Percentiles rank a stretch among this genome's conserved stretches.
Conservation (phyloP, 2,329 filamentous ascomycete genomes). For the Fusarium mexicanum region DNA sequence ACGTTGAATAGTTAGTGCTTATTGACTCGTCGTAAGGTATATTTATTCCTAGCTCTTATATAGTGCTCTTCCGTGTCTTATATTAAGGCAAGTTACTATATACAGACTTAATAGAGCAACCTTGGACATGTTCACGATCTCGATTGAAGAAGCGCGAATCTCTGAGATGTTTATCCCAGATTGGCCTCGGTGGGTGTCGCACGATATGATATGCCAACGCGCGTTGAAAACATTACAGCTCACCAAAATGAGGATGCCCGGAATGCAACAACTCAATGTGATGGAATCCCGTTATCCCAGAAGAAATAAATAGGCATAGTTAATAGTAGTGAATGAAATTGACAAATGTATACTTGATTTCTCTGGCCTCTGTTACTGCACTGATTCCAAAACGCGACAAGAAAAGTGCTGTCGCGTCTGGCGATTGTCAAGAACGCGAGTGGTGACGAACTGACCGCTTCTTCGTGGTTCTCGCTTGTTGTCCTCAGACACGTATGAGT, state of each 20-base stretch:
- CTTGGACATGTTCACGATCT: fast-evolving
- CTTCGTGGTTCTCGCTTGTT: neutral
- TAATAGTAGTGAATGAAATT: neutral
- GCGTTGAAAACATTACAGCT: neutral
- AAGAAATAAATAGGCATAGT: neutral
- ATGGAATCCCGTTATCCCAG: fast-evolving
- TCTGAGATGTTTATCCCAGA: fast-evolving
- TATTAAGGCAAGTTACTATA: neutral
- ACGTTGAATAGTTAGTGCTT: neutral
- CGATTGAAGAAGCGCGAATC: too few relatives aligned
- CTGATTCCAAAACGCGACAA: too few relatives aligned
- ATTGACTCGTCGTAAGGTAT: fast-evolving
- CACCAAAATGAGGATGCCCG: fast-evolving
- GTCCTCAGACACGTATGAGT: conserved; percentile 17
- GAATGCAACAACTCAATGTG: neutral
- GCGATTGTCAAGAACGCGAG: fast-evolving
- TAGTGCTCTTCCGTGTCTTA: neutral
- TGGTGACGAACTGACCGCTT: neutral
- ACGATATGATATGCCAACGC: fast-evolving
- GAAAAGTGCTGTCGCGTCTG: fast-evolving
- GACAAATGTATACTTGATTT: neutral
- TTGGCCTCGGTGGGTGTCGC: too few relatives aligned
- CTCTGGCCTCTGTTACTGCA: fast-evolving
- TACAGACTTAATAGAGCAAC: neutral
- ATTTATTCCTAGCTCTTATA: fast-evolving